Evolutionary conservation across 2,329 filamentous ascomycete species (phyloP).

Genomic region (Aspergillus oerlinghausenensis): DNA sequence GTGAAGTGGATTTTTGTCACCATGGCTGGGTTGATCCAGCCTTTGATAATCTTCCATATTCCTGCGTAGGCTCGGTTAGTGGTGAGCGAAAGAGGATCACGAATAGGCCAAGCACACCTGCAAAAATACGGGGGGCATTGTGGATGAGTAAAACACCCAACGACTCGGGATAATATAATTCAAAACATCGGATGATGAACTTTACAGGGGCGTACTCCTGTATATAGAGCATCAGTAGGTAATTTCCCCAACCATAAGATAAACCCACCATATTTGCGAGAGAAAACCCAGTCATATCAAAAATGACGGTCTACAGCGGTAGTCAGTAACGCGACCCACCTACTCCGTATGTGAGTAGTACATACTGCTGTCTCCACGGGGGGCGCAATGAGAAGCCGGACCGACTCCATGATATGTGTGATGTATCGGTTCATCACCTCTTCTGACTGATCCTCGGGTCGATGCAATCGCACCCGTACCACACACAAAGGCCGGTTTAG

Average conservation of each 20-base stretch:
- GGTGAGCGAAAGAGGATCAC: neutral
- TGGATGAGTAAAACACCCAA: conserved; percentile 87
- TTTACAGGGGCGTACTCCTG: conserved; percentile 88
- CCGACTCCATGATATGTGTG: conserved; percentile 85
- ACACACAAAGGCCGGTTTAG: conserved; percentile 76
- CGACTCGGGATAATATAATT: conserved; percentile 93
- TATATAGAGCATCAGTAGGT: neutral
- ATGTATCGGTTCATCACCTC: conserved; percentile 80
- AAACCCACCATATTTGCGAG: conserved; percentile 77
- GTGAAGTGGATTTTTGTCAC: conserved; percentile 89
- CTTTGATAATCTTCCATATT: conserved; percentile 88
- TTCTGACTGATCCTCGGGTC: conserved; percentile 74
- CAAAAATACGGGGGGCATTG: conserved; percentile 88
- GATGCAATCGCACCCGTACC: conserved; percentile 75
- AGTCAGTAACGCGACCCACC: neutral
- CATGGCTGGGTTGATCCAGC: conserved; percentile 93
- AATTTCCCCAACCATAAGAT: no score
- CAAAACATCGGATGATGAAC: conserved; percentile 97
- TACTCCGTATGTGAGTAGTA: neutral
- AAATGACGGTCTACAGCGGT: conserved; percentile 67
- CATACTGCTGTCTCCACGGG: conserved; percentile 85
- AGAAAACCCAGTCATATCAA: conserved; percentile 89
- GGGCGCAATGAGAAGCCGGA: conserved; percentile 67
- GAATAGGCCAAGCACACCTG: conserved; percentile 51
- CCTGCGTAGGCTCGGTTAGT: conserved; percentile 42